Conservation (phyloP, 2,329 filamentous ascomycete genomes). For the Penicillium concentricum region DNA sequence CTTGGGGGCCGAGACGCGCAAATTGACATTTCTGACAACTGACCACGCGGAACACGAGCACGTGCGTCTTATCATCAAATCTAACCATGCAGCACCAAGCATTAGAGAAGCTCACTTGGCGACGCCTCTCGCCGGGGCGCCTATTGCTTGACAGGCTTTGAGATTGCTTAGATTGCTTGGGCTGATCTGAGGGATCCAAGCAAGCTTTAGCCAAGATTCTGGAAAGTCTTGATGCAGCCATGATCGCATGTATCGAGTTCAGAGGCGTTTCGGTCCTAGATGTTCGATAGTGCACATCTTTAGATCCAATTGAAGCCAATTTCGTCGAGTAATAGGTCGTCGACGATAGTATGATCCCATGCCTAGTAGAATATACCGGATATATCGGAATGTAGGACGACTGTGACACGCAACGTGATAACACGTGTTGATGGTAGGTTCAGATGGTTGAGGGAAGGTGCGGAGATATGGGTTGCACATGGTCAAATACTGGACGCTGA, state of each 20-base stretch:
- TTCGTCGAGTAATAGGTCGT: neutral
- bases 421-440: constrained; percentile 3
- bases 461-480: constrained; percentile 17
- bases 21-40: neutral
- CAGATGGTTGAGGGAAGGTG: constrained; percentile 2
- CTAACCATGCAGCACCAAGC: neutral
- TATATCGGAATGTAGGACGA: neutral
- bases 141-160: neutral
- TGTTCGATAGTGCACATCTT: neutral
- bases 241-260: neutral
- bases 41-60: constrained; percentile 2
- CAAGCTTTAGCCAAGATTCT: constrained; percentile 11
- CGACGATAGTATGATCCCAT: neutral
- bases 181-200: neutral
- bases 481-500: neutral
- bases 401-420: neutral
- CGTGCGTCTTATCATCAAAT: neutral
- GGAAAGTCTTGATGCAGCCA: neutral
- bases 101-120: constrained; percentile 10
- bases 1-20: neutral
- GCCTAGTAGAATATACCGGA: too few relatives aligned
- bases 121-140: constrained; percentile 1
- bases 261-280: neutral
- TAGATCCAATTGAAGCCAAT: neutral
- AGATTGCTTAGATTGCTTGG: neutral